These are phyloP conservation scores for Prinsepia uniflora DNA, from an alignment of 306 rosid species.

Conservation along the genomic window DNA sequence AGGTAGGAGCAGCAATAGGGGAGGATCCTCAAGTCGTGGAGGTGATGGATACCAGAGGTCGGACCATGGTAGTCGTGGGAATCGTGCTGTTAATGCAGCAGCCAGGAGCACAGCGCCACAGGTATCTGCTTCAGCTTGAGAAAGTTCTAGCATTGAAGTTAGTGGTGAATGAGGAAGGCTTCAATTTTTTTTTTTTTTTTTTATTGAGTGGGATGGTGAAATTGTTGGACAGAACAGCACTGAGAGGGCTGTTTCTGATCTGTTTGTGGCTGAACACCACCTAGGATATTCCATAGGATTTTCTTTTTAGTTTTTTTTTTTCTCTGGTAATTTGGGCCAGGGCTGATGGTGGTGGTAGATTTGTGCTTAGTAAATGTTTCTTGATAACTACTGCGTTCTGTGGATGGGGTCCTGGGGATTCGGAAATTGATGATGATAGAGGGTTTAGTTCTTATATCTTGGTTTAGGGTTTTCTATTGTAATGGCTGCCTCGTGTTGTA, in stretches of 20 bases:
- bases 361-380: constrained; percentile 14
- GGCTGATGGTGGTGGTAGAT: constrained; percentile 35
- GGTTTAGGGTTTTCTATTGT: background rate
- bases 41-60: constrained; percentile 60
- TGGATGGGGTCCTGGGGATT: background rate
- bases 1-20: constrained; percentile 48
- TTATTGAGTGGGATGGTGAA: constrained; percentile 23
- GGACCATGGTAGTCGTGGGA: constrained; percentile 50
- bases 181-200: constrained; percentile 24
- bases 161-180: constrained; percentile 13
- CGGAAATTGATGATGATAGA: background rate
- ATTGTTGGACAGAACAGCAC: constrained; percentile 32
- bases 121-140: constrained; percentile 69
- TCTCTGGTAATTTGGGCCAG: background rate
- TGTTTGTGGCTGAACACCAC: constrained; percentile 28
- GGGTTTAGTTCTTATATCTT: background rate
- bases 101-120: constrained; percentile 37
- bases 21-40: constrained; percentile 50
- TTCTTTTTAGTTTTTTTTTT: constrained; percentile 2
- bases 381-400: background rate
- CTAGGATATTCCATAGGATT: constrained; percentile 26
- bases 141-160: background rate
- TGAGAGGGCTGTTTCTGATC: constrained; percentile 22
- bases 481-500: background rate
- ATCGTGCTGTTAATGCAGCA: constrained; percentile 41